Evolutionary conservation across 2,329 filamentous ascomycete species (phyloP).

Genomic region (Bipolaris oryzae): DNA sequence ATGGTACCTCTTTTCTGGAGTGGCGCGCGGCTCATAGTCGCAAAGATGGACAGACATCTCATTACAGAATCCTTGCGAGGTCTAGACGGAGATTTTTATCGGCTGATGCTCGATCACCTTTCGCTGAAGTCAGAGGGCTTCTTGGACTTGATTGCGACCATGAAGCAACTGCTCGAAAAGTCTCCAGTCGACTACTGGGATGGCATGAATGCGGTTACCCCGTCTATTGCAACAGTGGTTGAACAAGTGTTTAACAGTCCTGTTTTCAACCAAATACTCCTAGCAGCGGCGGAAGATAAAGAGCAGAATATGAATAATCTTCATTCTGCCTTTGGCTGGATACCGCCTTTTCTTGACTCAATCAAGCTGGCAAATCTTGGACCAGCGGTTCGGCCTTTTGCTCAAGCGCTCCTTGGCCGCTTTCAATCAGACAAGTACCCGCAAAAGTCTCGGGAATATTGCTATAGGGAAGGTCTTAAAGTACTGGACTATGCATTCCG

Average conservation of each 20-base stretch:
- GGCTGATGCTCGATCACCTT: conserved; percentile 68
- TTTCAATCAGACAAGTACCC: conserved; percentile 64
- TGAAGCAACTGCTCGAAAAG: conserved; percentile 74
- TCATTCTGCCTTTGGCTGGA: conserved; percentile 74
- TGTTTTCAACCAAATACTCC: conserved; percentile 66
- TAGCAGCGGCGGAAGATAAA: conserved; percentile 49
- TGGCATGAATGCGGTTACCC: conserved; percentile 79
- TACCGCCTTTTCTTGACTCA: conserved; percentile 76
- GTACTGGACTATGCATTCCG: conserved; percentile 45
- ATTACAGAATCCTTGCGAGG: conserved; percentile 79
- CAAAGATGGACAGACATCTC: conserved; percentile 72
- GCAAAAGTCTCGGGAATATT: conserved; percentile 64
- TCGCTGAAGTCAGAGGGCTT: conserved; percentile 60
- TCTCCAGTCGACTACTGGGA: conserved; percentile 86
- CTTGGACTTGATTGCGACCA: conserved; percentile 70
- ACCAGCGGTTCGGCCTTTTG: conserved; percentile 79
- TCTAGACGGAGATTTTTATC: conserved; percentile 73
- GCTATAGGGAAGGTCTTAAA: conserved; percentile 64
- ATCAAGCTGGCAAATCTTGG: conserved; percentile 76
- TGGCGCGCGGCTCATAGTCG: conserved; percentile 75
- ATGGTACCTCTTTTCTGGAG: conserved; percentile 79
- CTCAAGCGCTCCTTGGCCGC: conserved; percentile 73
- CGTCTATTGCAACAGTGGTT: conserved; percentile 78
- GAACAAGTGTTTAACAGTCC: conserved; percentile 81
- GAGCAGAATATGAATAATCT: conserved; percentile 65